These are phyloP conservation scores for Hemisphaericaspora subhashii DNA, from an alignment of 1,139 yeast genomes.

Conservation along the genomic window DNA sequence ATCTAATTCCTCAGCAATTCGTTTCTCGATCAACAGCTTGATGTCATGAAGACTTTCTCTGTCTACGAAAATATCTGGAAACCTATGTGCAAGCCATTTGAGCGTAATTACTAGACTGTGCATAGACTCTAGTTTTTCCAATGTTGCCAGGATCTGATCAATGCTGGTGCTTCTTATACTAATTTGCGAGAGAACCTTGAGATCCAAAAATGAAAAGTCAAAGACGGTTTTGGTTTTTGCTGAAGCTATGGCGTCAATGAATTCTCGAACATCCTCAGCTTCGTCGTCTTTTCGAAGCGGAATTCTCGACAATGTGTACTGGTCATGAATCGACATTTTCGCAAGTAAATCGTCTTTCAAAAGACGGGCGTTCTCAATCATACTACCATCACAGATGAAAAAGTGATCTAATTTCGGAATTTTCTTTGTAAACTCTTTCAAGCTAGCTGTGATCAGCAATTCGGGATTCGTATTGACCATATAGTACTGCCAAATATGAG, in stretches of 20 bases:
- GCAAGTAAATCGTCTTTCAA: slow-evolving; percentile 29
- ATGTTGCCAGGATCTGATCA: slow-evolving; percentile 29
- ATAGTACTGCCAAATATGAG: slow-evolving; percentile 58
- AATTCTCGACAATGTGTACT: slow-evolving; percentile 49
- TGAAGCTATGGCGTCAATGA: slow-evolving; percentile 25
- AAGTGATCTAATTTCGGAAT: no score
- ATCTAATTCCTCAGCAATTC: slow-evolving; percentile 61
- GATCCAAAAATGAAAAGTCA: slow-evolving; percentile 42
- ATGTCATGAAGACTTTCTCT: slow-evolving; percentile 71
- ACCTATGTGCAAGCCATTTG: slow-evolving; percentile 86
- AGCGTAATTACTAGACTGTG: slow-evolving; percentile 71
- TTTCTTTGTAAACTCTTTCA: slow-evolving; percentile 48
- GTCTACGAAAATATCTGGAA: slow-evolving; percentile 79
- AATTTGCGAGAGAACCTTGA: slow-evolving; percentile 24
- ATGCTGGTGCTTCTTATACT: slow-evolving; percentile 22
- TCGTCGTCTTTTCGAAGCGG: not conserved
- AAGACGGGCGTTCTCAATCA: slow-evolving; percentile 46
- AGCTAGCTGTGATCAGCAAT: slow-evolving; percentile 44
- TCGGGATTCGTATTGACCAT: slow-evolving; percentile 48
- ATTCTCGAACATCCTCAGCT: not conserved
- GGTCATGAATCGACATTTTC: slow-evolving; percentile 47
- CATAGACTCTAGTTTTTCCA: slow-evolving; percentile 61
- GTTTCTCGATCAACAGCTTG: slow-evolving; percentile 62
- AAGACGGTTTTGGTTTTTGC: slow-evolving; percentile 42
- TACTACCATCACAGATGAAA: slow-evolving; percentile 43